phyloP scores from a whole-genome alignment of 2,329 filamentous ascomycete genomes.

The Karstenula rhodostoma region DNA sequence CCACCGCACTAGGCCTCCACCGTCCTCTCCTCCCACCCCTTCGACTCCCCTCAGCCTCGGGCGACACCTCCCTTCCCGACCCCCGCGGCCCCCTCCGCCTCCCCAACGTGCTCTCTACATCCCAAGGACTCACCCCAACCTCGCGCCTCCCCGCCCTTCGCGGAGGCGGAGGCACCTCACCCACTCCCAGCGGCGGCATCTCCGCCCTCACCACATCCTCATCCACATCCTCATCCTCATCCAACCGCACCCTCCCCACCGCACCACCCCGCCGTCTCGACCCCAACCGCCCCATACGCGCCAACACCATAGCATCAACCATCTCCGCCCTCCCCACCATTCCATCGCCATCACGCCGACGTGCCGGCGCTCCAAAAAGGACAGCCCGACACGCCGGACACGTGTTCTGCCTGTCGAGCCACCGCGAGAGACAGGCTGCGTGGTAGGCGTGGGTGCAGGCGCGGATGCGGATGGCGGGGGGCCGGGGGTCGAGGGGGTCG shows the following conservation, averaged over 20 bases:
- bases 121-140: neutral
- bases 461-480: neutral
- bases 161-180: neutral
- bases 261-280: too few species aligned
- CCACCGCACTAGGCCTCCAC: neutral
- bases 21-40: neutral
- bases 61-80: neutral
- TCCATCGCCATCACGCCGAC: neutral
- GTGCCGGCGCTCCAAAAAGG: neutral
- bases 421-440: neutral
- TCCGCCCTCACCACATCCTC: too few species aligned
- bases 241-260: too few species aligned
- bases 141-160: neutral
- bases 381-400: conserved; percentile 4
- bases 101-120: too few species aligned
- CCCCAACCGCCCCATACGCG: too few species aligned
- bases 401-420: conserved; percentile 1
- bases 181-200: too few species aligned
- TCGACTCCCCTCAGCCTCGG: neutral
- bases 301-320: too few species aligned
- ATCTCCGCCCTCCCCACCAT: too few species aligned
- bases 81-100: neutral
- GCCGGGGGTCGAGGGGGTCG: neutral
- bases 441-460: conserved; percentile 3
- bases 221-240: too few species aligned